These are phyloP conservation scores for Dictyostelium firmibasis DNA, from an alignment of 78 protist species.

Conservation along the genomic window DNA sequence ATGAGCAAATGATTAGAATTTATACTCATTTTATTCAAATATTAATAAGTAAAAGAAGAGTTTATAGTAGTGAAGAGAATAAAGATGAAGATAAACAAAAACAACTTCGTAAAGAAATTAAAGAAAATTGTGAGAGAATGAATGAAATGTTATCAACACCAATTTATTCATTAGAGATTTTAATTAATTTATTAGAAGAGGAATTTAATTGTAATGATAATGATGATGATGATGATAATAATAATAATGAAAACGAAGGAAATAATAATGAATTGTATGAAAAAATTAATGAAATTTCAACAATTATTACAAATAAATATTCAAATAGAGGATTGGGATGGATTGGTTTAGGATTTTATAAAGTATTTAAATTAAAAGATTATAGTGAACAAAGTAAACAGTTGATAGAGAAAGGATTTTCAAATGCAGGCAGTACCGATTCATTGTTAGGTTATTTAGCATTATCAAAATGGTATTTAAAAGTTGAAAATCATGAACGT, in stretches of 20 bases:
- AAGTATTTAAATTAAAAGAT: not conserved
- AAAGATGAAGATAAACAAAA: not conserved
- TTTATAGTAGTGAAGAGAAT: not conserved
- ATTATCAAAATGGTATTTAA: constrained; percentile 12
- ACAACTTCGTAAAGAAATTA: not conserved
- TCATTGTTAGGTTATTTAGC: constrained; percentile 35
- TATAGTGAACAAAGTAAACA: not conserved
- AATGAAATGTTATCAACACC: not conserved
- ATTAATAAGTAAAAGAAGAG: not conserved
- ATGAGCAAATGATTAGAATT: not conserved
- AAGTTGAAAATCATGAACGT: not conserved
- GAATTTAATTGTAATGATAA: not conserved
- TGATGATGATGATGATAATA: not conserved
- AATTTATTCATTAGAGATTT: constrained; percentile 17
- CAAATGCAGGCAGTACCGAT: not conserved
- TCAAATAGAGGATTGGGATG: constrained; percentile 18
- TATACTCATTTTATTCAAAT: constrained; percentile 28
- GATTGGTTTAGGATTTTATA: constrained; percentile 37
- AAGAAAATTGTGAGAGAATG: constrained; percentile 18
- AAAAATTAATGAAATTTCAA: not conserved
- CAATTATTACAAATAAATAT: not conserved
- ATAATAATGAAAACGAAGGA: not conserved
- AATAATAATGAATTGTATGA: not conserved
- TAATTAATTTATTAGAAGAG: constrained; percentile 10
- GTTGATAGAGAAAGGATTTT: constrained; percentile 34